Evolutionary conservation across 495 filamentous ascomycete genomes (phyloP).

Genomic region (Lasiosphaeria hispida): DNA sequence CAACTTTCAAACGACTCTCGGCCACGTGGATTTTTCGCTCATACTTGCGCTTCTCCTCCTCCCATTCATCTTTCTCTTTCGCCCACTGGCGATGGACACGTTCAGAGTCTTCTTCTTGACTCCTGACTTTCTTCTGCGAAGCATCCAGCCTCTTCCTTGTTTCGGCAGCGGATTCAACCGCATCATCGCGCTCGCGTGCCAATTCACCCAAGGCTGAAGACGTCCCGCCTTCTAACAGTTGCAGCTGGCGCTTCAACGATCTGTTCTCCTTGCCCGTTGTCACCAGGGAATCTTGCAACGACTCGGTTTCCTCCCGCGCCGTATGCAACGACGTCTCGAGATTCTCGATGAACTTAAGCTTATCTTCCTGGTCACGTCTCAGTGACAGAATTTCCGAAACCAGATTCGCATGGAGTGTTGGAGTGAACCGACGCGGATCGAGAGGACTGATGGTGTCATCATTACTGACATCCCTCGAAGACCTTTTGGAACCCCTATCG

Average conservation of each 20-base stretch:
- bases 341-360: constrained; percentile 75
- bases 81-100: constrained; percentile 74
- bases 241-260: constrained; percentile 78
- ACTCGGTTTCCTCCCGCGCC: constrained; percentile 69
- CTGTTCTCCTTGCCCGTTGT: constrained; percentile 69
- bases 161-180: constrained; percentile 71
- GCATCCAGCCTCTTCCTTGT: constrained; percentile 75
- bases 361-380: constrained; percentile 84
- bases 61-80: constrained; percentile 78
- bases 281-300: constrained; percentile 57
- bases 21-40: constrained; percentile 84
- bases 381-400: constrained; percentile 91
- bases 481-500: constrained; percentile 47
- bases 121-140: constrained; percentile 71
- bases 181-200: constrained; percentile 81
- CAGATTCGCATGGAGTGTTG: constrained; percentile 89
- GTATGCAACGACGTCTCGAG: constrained; percentile 74
- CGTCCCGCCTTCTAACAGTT: constrained; percentile 82
- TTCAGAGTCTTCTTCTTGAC: constrained; percentile 79
- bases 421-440: constrained; percentile 89
- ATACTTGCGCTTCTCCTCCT: constrained; percentile 71
- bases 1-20: constrained; percentile 77
- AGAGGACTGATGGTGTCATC: constrained; percentile 76
- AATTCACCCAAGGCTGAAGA: constrained; percentile 79
- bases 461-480: constrained; percentile 55